Base-by-base conservation (phyloP, 2,329 filamentous ascomycete genomes). In the Hypoxylon sp. region DNA sequence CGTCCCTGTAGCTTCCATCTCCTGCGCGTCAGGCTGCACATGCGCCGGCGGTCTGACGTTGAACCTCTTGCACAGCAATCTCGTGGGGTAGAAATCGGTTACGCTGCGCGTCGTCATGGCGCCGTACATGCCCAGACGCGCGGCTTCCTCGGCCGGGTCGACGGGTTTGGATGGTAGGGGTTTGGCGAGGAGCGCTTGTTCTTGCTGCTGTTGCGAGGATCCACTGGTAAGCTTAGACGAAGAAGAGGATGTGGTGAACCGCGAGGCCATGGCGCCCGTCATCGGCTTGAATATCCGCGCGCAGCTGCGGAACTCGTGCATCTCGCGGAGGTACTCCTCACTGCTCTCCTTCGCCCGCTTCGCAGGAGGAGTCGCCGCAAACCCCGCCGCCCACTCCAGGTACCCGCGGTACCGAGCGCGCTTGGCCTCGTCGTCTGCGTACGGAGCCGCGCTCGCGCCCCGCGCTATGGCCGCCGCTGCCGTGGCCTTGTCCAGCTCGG, bases 11-110 rank as follows among this genome's bases (percentile, higher is more conserved):
- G 23, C 17, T 12, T 13, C 19, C 21, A 9, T 29, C 38, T 55
- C 71, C 61, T 68, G 75, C 0, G 77, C 70, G 30, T 86, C 80
- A 23, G 78, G 72, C 62, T 82, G 80, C 21, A 88, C 84, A 68
- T 91, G 82, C 7, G 81, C 78, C 0, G 92, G 91, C 6, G 88
- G 83, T 53, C 80, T 84, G n/a, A 97, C 88, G 62, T 91, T 91
- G 73, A 99, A 96, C 6, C 94, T 81, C 69, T 97, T 99, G 73
- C 93, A 97, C n/a, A 97, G 73, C 29, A 99, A 73, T 45, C 91
- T 79, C 1, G 88, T 87, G 1, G 94, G 94, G 62, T 86, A 87
- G 70, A 96, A 97, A 3, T 86, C 81, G 5, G 82, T 70, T 0
- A 79, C 77, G 15, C 79, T 84, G 55, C 94, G 80, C 2, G 94